phyloP scores from a whole-genome alignment of 345 rosid species.

The Hirschfeldia incana region DNA sequence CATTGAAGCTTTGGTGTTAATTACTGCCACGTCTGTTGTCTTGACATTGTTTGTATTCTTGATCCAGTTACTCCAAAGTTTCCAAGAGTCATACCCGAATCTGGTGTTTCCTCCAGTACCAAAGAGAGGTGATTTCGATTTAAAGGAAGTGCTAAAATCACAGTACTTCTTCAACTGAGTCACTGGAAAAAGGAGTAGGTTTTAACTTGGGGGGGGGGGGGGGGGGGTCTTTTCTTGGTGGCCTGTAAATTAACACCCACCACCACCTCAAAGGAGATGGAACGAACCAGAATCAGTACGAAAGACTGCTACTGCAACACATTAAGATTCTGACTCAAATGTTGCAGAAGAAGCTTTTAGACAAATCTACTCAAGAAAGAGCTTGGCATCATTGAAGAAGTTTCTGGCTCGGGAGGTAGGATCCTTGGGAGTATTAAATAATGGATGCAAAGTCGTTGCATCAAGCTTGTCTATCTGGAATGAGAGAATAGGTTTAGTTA shows the following conservation, averaged over 20 bases:
- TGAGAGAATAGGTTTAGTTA: slow-evolving; percentile 25
- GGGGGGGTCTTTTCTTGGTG: slow-evolving; percentile 26
- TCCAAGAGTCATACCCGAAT: slow-evolving; percentile 67
- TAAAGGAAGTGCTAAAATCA: slow-evolving; percentile 70
- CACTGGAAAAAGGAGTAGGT: neutral
- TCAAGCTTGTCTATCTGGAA: neutral
- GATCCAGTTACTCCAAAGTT: slow-evolving; percentile 80
- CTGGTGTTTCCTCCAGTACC: slow-evolving; percentile 83
- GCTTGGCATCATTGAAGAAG: neutral
- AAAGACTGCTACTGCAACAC: slow-evolving; percentile 3
- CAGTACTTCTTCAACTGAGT: slow-evolving; percentile 89
- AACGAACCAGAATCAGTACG: slow-evolving; percentile 4
- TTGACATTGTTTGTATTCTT: slow-evolving; percentile 4
- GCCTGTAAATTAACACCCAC: slow-evolving; percentile 30
- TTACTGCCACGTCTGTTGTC: neutral
- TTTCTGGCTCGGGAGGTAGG: neutral
- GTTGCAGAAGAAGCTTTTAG: slow-evolving; percentile 23
- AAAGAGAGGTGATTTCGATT: slow-evolving; percentile 77
- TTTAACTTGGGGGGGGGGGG: slow-evolving; percentile 1
- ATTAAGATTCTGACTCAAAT: slow-evolving; percentile 14
- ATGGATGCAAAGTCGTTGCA: slow-evolving; percentile 14
- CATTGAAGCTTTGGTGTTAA: neutral
- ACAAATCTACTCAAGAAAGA: neutral
- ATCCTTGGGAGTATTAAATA: neutral
- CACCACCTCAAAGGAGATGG: slow-evolving; percentile 2